These are phyloP conservation scores for Leccinum barrowsii DNA, from an alignment of 768 basidiomycete species.

Conservation along the genomic window DNA sequence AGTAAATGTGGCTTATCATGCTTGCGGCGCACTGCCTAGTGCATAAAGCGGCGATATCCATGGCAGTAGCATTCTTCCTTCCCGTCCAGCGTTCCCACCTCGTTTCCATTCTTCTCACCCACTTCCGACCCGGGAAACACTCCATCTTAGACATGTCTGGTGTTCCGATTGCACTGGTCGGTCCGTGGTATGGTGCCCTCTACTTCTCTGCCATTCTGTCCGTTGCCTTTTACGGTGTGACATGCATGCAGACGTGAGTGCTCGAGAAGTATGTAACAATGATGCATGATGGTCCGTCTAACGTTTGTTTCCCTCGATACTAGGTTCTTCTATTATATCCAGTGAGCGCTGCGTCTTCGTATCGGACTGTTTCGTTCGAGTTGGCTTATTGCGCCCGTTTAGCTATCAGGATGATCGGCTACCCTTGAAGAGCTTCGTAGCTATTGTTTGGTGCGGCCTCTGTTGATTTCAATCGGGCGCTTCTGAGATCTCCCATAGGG, in stretches of 20 bases:
- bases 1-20: background rate
- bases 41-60: background rate
- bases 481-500: background rate
- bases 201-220: slow-evolving; percentile 4
- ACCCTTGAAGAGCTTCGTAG: background rate
- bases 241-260: slow-evolving; percentile 6
- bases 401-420: slow-evolving; percentile 3
- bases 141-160: background rate
- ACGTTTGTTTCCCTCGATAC: background rate
- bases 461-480: background rate
- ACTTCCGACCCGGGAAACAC: background rate
- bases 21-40: background rate
- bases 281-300: background rate
- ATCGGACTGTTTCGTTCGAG: background rate
- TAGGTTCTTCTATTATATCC: slow-evolving; percentile 6
- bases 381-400: background rate
- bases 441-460: background rate
- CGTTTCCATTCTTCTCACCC: background rate
- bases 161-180: background rate
- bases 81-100: background rate
- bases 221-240: slow-evolving; percentile 1
- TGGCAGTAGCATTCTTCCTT: background rate
- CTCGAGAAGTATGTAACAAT: background rate
- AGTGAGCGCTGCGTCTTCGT: background rate
- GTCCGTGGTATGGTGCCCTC: background rate